Evolutionary conservation across 2,329 filamentous ascomycete species (phyloP), one percentile per base, ranked within the genome.

Genomic region (Phialemoniopsis sp.): DNA sequence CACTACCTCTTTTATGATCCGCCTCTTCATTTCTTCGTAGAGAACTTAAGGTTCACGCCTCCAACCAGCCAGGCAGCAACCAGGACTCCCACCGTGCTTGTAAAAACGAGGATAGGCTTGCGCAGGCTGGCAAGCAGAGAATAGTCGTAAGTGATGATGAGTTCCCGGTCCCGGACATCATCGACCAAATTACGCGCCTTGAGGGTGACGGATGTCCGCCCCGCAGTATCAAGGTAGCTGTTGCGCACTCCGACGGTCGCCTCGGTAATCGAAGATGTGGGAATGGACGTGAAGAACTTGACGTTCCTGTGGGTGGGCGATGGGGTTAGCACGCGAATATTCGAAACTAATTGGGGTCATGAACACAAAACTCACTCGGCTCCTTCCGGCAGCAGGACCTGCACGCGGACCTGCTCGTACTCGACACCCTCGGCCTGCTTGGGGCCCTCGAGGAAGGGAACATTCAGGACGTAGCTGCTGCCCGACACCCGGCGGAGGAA

Each of bases 221-320:
- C 93, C 26, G 91, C 55, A 0, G 93, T 97, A 63, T 98, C 93
- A 67, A 98, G 85, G 66, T 89, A 98, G 0, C 90, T 96, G 63
- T 82, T 84, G 67, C 93, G 80, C n/a, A 84, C 65, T 47, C 75
- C 78, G 14, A 80, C 59, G 2, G 62, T 60, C 18, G 79, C 76
- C 36, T 75, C 71, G 36, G 80, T 70, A 40, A 93, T 71, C 30
- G 76, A 69, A 6, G 70, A 70, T 15, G 64, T 60, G 1, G 90
- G 89, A 26, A 95, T 72, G 5, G 78, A 76, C 38, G 89, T 89
- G 47, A 78, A 72, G 56, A 84, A 90, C 59, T 86, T 80, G 52
- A 95, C 76, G 48, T 93, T 89, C 46, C 89, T 93, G 52, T 8
- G 45, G 40, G 72, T 54, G 33, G 74, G 70, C 41, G 70, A 73